Conservation (phyloP, 2,329 filamentous ascomycete species). For the Rasamsonia emersonii region DNA sequence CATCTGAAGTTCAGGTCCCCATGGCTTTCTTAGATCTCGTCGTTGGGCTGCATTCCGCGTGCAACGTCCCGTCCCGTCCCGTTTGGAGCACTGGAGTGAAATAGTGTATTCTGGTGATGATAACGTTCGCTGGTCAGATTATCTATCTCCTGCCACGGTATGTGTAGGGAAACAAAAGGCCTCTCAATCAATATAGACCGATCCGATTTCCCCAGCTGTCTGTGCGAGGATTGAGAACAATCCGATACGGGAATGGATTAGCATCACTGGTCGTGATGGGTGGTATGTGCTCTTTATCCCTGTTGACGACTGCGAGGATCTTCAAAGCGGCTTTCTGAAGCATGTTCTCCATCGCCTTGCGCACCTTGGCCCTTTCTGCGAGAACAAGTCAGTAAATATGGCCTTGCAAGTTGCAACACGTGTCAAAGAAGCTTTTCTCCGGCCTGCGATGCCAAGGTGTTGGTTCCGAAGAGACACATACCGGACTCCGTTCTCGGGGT, state of each 20-base stretch:
- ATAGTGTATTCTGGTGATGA: no score
- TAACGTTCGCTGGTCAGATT: no score
- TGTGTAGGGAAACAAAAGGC: not conserved
- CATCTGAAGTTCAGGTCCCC: no score
- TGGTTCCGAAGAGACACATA: slow-evolving; percentile 43
- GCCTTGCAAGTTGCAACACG: no score
- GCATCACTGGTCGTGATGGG: slow-evolving; percentile 86
- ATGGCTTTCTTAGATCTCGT: no score
- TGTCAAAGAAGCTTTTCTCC: no score
- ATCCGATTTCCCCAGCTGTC: slow-evolving; percentile 72
- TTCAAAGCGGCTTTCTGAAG: slow-evolving; percentile 82
- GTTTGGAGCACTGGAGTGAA: no score
- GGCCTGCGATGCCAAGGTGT: no score
- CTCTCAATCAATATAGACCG: slow-evolving; percentile 54
- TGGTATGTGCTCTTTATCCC: slow-evolving; percentile 90
- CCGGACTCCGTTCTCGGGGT: slow-evolving; percentile 82
- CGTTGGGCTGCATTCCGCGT: no score
- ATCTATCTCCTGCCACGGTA: no score
- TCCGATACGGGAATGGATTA: slow-evolving; percentile 93
- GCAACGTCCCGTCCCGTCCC: no score
- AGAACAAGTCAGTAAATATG: slow-evolving; percentile 1
- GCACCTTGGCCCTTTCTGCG: slow-evolving; percentile 75
- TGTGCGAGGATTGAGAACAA: slow-evolving; percentile 75
- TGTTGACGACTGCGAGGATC: slow-evolving; percentile 77
- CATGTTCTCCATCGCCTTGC: slow-evolving; percentile 82